Base-by-base conservation (phyloP, 208 protist species). In the Naegleria gruberi region DNA sequence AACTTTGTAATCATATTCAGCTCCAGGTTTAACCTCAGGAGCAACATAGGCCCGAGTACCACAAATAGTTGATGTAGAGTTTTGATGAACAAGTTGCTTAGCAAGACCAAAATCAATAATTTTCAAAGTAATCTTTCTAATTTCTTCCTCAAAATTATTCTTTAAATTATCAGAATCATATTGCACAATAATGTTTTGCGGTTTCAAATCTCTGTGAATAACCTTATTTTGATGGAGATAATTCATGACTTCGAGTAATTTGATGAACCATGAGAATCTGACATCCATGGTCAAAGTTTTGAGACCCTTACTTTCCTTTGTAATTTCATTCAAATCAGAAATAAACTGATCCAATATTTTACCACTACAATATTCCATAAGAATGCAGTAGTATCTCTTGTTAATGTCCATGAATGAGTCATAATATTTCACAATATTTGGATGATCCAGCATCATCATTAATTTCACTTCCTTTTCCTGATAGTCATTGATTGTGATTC, bases 21-120 rank as follows among this genome's bases (percentile, higher is more conserved):
- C 87, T 77, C 89, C 90, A 37, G 92, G 23, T 65, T 94, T 94
- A 41, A 96, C 88, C 88, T 96, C 93, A 40, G 94, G 94, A 4
- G 93, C 91, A 93, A 65, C 51, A 19, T 65, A 65, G 51, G 51
- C 51, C 30, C 65, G 26, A 8, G 65, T 77, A 37, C 65, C 65
- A 77, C 17, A 30, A 37, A 77, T 77, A n/a, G 65, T 77, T 8
- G 65, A 77, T 77, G 65, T 77, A 0, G 30, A 77, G 1, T 77
- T 77, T 77, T 77, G 19, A n/a, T 77, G 17, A 7, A 37, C 30
- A 2, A 77, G 8, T n/a, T 77, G 65, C 8, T 77, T 77, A 5
- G 65, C 65, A 7, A 77, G 30, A 37, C 65, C 65, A 77, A 77
- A 77, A n/a, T 77, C 65, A 77, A 77, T 77, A 77, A 77, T 77